Percentiles rank a stretch among this genome's conserved stretches.
Conservation (phyloP, 306 rosid genomes). For the Prunus fruticosa region DNA sequence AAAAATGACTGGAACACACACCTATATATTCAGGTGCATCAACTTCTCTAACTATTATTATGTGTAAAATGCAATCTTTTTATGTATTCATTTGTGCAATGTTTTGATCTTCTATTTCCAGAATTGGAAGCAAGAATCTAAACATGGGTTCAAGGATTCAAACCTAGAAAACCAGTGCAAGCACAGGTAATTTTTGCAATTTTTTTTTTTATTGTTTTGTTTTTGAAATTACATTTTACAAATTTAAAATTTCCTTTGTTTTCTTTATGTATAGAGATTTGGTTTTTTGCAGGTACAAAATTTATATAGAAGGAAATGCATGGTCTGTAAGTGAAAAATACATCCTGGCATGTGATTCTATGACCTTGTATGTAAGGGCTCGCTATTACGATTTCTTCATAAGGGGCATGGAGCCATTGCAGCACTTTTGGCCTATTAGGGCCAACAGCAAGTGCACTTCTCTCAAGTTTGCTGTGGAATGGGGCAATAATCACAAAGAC, state of each 20-base stretch:
- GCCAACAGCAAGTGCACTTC: constrained; percentile 57
- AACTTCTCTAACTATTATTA: background rate
- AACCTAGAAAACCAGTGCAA: constrained; percentile 71
- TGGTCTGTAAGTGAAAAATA: constrained; percentile 88
- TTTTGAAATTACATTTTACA: background rate
- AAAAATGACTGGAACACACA: constrained; percentile 63
- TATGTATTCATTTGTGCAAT: background rate
- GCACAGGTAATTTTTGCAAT: constrained; percentile 40
- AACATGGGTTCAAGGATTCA: constrained; percentile 63
- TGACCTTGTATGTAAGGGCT: constrained; percentile 49
- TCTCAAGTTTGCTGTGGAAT: constrained; percentile 65
- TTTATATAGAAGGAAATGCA: constrained; percentile 72
- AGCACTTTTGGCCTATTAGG: constrained; percentile 77
- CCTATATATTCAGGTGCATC: constrained; percentile 54
- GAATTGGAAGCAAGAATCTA: constrained; percentile 72
- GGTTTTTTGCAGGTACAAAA: constrained; percentile 45
- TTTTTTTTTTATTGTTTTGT: no score
- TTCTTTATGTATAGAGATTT: background rate
- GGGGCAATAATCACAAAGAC: constrained; percentile 62
- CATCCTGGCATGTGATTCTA: constrained; percentile 70
- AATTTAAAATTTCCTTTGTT: background rate
- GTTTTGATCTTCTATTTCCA: constrained; percentile 18
- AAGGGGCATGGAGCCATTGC: constrained; percentile 58
- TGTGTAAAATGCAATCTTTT: background rate
- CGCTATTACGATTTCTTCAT: constrained; percentile 59